Evolutionary conservation across 2,329 filamentous ascomycete genomes (phyloP), one percentile per base, ranked within the genome.

Genomic region (Trichoderma atrobrunneum): DNA sequence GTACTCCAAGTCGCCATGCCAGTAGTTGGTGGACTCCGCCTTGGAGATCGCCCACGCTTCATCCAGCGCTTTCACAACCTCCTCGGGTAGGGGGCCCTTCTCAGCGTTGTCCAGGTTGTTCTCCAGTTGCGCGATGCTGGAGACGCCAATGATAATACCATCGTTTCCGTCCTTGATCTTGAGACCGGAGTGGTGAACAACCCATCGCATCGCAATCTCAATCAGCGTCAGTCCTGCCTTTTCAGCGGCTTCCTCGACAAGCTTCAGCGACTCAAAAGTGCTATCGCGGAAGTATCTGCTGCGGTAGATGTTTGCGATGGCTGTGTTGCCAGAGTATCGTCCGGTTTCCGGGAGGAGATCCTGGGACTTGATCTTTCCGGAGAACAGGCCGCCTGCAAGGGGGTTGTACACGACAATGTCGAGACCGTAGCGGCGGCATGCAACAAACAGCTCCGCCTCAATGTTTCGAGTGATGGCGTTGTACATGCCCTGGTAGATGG

Each of bases 401-500:
- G 72, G 72, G 64, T 73, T 73, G 59, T 73, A 73, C 30, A 73
- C 72, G 16, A 73, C 72, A 34, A 73, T 73, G 7, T 73, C 72
- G 34, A 73, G 63, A 5, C 72, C 72, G 39, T 73, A 73, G 26
- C 72, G 70, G 28, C 72, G 72, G 78, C 92, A 94, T 26, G 90
- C 89, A 3, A 90, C 89, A 69, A 96, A 87, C 56, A 96, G 84
- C 80, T 96, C 93, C 1, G 87, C 80, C 80, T 96, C 93, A 74
- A 95, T 91, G 70, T 88, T 88, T 67, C 93, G 89, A 26, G 90
- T 93, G 75, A 95, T 92, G 72, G 88, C 89, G 81, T 95, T 95
- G 82, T 95, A 95, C 92, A 97, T 95, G 77, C 87, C 94, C 81
- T 96, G 93, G 81, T 93, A 97, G 71, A 97, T 89, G 0, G 92